Evolutionary conservation across 768 basidiomycete genomes (phyloP).

Genomic region (Rhizopogon salebrosus): DNA sequence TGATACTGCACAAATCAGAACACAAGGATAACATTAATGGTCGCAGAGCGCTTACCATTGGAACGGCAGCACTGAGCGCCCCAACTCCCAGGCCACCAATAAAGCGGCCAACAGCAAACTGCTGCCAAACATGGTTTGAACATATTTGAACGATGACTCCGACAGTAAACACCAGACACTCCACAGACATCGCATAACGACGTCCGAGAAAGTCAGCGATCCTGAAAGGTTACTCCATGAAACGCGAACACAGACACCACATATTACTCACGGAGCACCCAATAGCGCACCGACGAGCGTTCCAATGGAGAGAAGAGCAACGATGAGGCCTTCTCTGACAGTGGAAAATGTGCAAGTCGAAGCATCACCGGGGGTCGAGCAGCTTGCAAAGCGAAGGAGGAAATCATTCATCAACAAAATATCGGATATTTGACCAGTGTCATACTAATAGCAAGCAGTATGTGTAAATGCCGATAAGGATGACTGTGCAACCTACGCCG

Average conservation of each 20-base stretch:
- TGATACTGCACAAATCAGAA: constrained; percentile 40
- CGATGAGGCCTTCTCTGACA: constrained; percentile 62
- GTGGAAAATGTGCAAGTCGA: constrained; percentile 47
- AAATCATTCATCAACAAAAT: constrained; percentile 73
- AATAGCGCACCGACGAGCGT: constrained; percentile 57
- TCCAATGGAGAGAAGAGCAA: constrained; percentile 66
- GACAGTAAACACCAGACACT: constrained; percentile 52
- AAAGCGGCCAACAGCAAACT: constrained; percentile 62
- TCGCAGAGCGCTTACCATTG: constrained; percentile 37
- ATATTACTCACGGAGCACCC: constrained; percentile 50
- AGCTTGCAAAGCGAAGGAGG: constrained; percentile 54
- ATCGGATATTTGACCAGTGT: constrained; percentile 76
- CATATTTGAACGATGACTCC: constrained; percentile 60
- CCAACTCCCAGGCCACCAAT: constrained; percentile 67
- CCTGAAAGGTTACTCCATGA: constrained; percentile 21
- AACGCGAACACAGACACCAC: background rate
- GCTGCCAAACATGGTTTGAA: constrained; percentile 51
- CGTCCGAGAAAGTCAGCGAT: constrained; percentile 63
- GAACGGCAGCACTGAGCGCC: constrained; percentile 61
- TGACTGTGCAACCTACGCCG: constrained; percentile 25
- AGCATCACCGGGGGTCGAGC: constrained; percentile 33
- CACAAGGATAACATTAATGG: background rate
- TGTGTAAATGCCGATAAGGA: background rate
- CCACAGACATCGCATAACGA: constrained; percentile 58
- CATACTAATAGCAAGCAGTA: constrained; percentile 37